These are phyloP conservation scores for Chaetomiaceae sp. DNA, from an alignment of 2,329 filamentous ascomycete genomes.

Conservation along the genomic window DNA sequence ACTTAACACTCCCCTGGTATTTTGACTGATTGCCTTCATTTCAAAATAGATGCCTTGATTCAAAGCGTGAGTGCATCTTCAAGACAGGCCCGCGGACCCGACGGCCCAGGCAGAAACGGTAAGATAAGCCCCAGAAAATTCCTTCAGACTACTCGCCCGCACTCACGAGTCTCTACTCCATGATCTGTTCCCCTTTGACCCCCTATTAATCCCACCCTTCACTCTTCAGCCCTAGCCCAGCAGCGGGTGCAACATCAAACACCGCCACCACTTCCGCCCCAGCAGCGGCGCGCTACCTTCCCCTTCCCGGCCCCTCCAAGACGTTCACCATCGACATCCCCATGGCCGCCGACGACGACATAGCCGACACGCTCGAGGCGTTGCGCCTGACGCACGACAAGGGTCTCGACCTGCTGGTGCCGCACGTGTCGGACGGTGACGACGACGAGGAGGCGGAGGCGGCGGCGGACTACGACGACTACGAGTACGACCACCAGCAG, in stretches of 20 bases:
- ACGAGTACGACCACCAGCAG: conserved; percentile 2
- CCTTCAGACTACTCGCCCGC: too few species aligned
- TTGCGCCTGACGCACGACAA: conserved; percentile 39
- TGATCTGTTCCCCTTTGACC: conserved; percentile 9
- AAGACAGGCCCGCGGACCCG: conserved; percentile 45
- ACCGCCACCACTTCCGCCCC: neutral
- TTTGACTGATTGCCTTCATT: neutral
- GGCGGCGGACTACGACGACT: neutral
- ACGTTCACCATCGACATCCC: conserved; percentile 50
- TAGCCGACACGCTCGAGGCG: conserved; percentile 35
- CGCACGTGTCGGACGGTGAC: conserved; percentile 9
- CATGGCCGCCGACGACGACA: conserved; percentile 36
- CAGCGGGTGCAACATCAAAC: conserved; percentile 2
- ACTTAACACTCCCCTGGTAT: neutral
- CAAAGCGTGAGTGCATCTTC: conserved; percentile 48
- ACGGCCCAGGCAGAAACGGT: conserved; percentile 40
- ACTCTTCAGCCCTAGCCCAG: neutral
- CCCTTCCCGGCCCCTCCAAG: conserved; percentile 38
- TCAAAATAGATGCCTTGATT: conserved; percentile 41
- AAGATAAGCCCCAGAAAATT: too few species aligned
- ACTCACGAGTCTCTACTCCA: too few species aligned
- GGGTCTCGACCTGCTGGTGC: conserved; percentile 32
- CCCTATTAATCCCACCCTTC: conserved; percentile 10
- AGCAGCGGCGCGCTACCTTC: conserved; percentile 14
- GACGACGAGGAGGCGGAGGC: conserved; percentile 9